Conservation (phyloP, 78 protist genomes). For the Polysphondylium violaceum region DNA sequence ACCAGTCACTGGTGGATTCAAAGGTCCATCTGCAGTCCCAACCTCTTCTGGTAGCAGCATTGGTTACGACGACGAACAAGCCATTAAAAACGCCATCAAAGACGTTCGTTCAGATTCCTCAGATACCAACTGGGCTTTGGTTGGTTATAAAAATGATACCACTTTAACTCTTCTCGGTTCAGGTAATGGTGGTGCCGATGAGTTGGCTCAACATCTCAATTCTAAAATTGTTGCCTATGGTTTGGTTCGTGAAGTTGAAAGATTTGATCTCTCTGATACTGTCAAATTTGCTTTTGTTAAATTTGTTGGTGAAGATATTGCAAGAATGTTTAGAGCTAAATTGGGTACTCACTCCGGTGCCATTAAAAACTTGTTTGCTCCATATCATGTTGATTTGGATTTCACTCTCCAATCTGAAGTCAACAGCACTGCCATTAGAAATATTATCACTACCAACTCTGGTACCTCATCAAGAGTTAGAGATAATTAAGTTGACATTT, state of each 20-base stretch:
- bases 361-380: slow-evolving; percentile 65
- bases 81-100: slow-evolving; percentile 22
- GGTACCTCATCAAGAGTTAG: slow-evolving; percentile 61
- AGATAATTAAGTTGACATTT: not conserved
- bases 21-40: slow-evolving; percentile 44
- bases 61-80: slow-evolving; percentile 4
- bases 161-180: slow-evolving; percentile 23
- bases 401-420: slow-evolving; percentile 25
- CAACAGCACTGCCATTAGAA: slow-evolving; percentile 7
- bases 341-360: slow-evolving; percentile 76
- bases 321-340: slow-evolving; percentile 84
- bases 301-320: slow-evolving; percentile 77
- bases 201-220: slow-evolving; percentile 27
- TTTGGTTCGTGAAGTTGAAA: slow-evolving; percentile 57
- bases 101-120: slow-evolving; percentile 69
- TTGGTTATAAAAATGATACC: slow-evolving; percentile 58
- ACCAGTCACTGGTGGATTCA: not conserved
- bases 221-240: slow-evolving; percentile 71
- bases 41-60: slow-evolving; percentile 27
- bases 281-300: slow-evolving; percentile 66
- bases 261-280: slow-evolving; percentile 71
- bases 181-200: slow-evolving; percentile 74
- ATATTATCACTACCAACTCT: slow-evolving; percentile 26
- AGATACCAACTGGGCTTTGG: slow-evolving; percentile 56
- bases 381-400: slow-evolving; percentile 80